These are phyloP conservation scores for Aspergillus brunneoviolaceus DNA, from an alignment of 2,329 filamentous ascomycete genomes.

Conservation along the genomic window DNA sequence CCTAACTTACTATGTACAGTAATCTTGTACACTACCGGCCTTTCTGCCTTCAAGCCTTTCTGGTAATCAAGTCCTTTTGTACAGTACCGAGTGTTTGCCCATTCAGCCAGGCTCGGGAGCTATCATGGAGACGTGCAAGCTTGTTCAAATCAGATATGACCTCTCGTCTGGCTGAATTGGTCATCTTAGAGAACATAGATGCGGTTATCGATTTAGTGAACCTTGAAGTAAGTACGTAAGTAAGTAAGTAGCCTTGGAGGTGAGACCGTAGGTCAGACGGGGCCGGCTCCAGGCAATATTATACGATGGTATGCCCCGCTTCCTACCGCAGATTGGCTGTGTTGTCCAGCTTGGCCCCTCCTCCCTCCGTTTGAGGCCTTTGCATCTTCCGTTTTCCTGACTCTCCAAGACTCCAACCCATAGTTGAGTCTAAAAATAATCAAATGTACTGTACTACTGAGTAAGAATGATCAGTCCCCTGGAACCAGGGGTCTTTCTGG, in stretches of 20 bases:
- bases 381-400: background rate
- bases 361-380: background rate
- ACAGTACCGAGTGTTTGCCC: background rate
- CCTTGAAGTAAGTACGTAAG: no score
- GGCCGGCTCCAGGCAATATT: constrained; percentile 16
- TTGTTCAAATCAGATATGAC: background rate
- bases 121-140: background rate
- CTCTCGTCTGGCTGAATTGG: background rate
- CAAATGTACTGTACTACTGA: no score
- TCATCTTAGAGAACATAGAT: background rate
- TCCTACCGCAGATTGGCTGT: constrained; percentile 15
- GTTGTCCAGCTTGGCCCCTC: background rate
- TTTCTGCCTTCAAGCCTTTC: no score
- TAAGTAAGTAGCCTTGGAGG: no score
- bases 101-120: background rate
- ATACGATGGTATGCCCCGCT: constrained; percentile 13
- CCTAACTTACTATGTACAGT: background rate
- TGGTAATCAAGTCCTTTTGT: background rate
- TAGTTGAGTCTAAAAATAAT: constrained; percentile 16
- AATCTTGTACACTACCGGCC: no score
- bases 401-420: background rate
- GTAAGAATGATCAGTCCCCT: background rate
- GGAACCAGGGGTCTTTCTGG: constrained; percentile 7
- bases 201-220: no score
- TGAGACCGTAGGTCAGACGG: background rate